Evolutionary conservation across 495 filamentous ascomycete species (phyloP).

Genomic region (Elasticomyces elasticus): DNA sequence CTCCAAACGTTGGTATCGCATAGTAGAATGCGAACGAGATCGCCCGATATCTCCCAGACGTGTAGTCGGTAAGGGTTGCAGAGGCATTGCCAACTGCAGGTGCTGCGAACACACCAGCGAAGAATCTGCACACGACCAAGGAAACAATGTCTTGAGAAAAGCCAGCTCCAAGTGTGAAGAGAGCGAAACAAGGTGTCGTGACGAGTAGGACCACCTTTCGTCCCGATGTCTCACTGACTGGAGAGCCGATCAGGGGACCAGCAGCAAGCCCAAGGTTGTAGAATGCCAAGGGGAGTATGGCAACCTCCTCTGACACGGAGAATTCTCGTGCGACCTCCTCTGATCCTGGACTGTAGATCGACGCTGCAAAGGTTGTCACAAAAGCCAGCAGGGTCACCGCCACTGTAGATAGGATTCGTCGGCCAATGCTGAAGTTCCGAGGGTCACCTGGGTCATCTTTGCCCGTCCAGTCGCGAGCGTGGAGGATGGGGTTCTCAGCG

Average conservation of each 20-base stretch:
- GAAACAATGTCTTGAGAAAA: constrained; percentile 17
- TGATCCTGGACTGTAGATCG: constrained; percentile 25
- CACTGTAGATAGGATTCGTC: constrained; percentile 23
- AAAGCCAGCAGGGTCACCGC: constrained; percentile 19
- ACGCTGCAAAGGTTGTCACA: constrained; percentile 24
- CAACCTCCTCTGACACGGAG: constrained; percentile 19
- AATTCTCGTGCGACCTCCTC: constrained; percentile 15
- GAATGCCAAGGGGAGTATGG: constrained; percentile 23
- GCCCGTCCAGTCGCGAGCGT: constrained; percentile 28
- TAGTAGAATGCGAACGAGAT: constrained; percentile 33
- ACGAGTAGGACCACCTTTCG: constrained; percentile 21
- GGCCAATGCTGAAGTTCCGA: constrained; percentile 30
- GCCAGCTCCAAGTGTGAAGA: constrained; percentile 26
- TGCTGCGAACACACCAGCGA: constrained; percentile 25
- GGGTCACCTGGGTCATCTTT: constrained; percentile 36
- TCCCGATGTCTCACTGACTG: constrained; percentile 26
- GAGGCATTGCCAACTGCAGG: constrained; percentile 38
- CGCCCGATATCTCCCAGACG: constrained; percentile 29
- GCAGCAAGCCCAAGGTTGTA: constrained; percentile 24
- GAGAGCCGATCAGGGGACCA: constrained; percentile 23
- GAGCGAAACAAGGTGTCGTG: constrained; percentile 21
- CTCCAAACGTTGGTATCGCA: constrained; percentile 26
- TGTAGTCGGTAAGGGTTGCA: constrained; percentile 40
- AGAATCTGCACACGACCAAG: constrained; percentile 21
- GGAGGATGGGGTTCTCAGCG: neutral